Conservation (phyloP, 805 yeast genomes). For the Priceomyces fermenticarens region DNA sequence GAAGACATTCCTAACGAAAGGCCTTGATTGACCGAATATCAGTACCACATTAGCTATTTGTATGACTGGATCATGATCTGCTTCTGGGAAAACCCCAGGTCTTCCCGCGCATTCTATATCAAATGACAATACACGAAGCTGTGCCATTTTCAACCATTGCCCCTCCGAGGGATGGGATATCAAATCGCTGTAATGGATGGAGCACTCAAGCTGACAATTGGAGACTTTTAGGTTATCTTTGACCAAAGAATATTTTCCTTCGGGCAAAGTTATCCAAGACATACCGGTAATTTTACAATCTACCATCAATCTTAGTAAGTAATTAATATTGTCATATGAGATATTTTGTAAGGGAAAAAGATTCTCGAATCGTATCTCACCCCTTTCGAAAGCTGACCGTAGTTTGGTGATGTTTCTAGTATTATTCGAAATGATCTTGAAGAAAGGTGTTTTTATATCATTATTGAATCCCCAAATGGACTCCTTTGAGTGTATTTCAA, state of each 20-base stretch:
- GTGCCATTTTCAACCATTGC: slow-evolving; percentile 90
- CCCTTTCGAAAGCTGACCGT: slow-evolving; percentile 80
- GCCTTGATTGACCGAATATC: slow-evolving; percentile 75
- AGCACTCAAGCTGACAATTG: slow-evolving; percentile 82
- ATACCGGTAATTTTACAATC: slow-evolving; percentile 92
- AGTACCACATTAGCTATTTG: slow-evolving; percentile 96
- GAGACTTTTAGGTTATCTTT: slow-evolving; percentile 48
- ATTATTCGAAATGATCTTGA: slow-evolving; percentile 67
- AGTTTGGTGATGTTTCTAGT: slow-evolving; percentile 65
- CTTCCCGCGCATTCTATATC: slow-evolving; percentile 99
- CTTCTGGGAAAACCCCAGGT: slow-evolving; percentile 94
- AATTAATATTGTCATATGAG: slow-evolving; percentile 89
- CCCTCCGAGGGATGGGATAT: slow-evolving; percentile 87
- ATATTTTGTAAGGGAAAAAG: slow-evolving; percentile 59
- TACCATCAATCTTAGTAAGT: slow-evolving; percentile 80
- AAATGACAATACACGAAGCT: slow-evolving; percentile 86
- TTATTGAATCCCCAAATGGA: slow-evolving; percentile 94
- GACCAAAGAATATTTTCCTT: slow-evolving; percentile 57
- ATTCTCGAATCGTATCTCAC: slow-evolving; percentile 64
- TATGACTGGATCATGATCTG: slow-evolving; percentile 89
- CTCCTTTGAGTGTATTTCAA: slow-evolving; percentile 71
- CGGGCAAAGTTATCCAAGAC: slow-evolving; percentile 95
- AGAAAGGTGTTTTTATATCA: slow-evolving; percentile 70
- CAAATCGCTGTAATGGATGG: slow-evolving; percentile 63
- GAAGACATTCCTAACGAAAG: slow-evolving; percentile 92